Evolutionary conservation across 176 grass and related monocot species (phyloP).

Genomic region (Cenchrus fungigraminus): DNA sequence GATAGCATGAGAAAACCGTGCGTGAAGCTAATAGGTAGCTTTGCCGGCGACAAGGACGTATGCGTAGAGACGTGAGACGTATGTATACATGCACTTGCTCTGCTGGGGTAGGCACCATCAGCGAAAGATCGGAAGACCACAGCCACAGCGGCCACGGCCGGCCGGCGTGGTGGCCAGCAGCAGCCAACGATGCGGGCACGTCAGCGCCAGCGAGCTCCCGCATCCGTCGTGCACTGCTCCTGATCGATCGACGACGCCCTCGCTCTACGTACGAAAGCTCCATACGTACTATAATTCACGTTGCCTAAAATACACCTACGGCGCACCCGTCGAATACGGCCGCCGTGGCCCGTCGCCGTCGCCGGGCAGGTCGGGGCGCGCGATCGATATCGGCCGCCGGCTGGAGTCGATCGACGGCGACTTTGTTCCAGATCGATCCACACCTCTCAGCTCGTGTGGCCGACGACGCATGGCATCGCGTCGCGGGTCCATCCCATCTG

Average conservation of each 20-base stretch:
- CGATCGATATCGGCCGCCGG: background rate
- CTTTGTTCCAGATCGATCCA: background rate
- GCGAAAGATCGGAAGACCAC: background rate
- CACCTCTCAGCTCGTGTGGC: background rate
- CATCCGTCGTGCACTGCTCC: background rate
- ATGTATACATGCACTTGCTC: background rate
- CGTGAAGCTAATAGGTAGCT: background rate
- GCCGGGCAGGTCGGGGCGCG: background rate
- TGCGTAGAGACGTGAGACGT: background rate
- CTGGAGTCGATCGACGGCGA: background rate
- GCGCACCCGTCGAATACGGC: background rate
- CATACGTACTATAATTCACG: background rate
- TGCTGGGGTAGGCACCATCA: background rate
- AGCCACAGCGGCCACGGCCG: background rate
- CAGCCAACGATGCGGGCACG: conserved; percentile 36
- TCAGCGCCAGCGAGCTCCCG: background rate
- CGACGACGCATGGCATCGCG: no score
- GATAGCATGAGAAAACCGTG: background rate
- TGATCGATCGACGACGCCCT: no score
- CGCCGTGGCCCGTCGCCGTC: background rate
- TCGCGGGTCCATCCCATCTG: no score
- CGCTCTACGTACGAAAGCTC: background rate
- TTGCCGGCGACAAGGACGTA: background rate
- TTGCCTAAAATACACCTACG: background rate
- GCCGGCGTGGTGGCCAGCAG: conserved; percentile 25